phyloP scores from a whole-genome alignment of 306 rosid genomes.

The Malus domestica region ASM211411v1 NC_041794.1:31043501-31044000 shows the following conservation, averaged over 20 bases:
- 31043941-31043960: too few species aligned
- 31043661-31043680: not conserved
- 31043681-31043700: not conserved
- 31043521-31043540: slow-evolving; percentile 56
- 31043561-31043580: slow-evolving; percentile 38
- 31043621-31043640: slow-evolving; percentile 37
- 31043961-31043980: too few species aligned
- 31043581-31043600: slow-evolving; percentile 40
- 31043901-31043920: too few species aligned
- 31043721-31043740: not conserved
- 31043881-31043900: too few species aligned
- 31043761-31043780: not conserved
- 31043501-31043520: slow-evolving; percentile 64
- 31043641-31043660: not conserved
- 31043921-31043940: too few species aligned
- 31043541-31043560: slow-evolving; percentile 23
- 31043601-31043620: slow-evolving; percentile 39
- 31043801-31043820: not conserved
- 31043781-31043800: not conserved
- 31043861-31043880: too few species aligned
- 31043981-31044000: too few species aligned
- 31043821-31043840: too few species aligned
- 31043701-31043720: not conserved
- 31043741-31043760: not conserved
- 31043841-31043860: too few species aligned